Evolutionary conservation across 2,329 filamentous ascomycete genomes (phyloP).

Genomic region (Stemphylium lycopersici): DNA sequence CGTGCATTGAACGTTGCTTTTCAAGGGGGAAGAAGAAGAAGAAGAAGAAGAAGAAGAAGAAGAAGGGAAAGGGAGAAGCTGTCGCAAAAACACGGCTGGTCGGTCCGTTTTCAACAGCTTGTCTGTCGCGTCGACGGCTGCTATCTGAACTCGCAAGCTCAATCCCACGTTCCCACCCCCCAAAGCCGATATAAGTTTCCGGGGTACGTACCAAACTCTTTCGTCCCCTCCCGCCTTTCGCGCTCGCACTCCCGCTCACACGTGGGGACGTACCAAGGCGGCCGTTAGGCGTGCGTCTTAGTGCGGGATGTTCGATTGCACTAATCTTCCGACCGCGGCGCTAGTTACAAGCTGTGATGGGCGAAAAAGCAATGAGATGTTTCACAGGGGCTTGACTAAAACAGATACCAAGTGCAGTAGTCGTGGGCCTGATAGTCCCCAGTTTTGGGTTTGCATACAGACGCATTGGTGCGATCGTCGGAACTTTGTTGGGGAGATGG

Average conservation of each 20-base stretch:
- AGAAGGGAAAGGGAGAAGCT: too few species aligned
- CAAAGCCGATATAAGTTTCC: too few species aligned
- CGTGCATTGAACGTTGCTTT: too few species aligned
- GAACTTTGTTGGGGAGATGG: background rate
- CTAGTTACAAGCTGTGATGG: background rate
- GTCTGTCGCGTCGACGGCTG: too few species aligned
- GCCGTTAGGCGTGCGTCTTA: background rate
- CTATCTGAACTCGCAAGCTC: too few species aligned
- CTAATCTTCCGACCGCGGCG: background rate
- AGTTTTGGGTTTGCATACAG: background rate
- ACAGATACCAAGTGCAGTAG: background rate
- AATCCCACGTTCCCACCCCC: too few species aligned
- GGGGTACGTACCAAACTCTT: too few species aligned
- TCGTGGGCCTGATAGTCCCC: background rate
- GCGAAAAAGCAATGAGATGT: background rate
- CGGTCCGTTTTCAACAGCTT: too few species aligned
- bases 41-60: too few species aligned
- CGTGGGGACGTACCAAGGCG: background rate
- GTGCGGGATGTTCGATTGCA: background rate
- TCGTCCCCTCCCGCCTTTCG: too few species aligned
- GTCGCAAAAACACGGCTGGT: too few species aligned
- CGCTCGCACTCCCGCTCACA: background rate
- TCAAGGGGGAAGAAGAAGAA: too few species aligned
- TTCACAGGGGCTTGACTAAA: background rate
- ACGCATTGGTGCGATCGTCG: background rate